These are phyloP conservation scores for Theileria orientalis DNA, from an alignment of 169 alveolate genomes.

Conservation along the genomic window DNA sequence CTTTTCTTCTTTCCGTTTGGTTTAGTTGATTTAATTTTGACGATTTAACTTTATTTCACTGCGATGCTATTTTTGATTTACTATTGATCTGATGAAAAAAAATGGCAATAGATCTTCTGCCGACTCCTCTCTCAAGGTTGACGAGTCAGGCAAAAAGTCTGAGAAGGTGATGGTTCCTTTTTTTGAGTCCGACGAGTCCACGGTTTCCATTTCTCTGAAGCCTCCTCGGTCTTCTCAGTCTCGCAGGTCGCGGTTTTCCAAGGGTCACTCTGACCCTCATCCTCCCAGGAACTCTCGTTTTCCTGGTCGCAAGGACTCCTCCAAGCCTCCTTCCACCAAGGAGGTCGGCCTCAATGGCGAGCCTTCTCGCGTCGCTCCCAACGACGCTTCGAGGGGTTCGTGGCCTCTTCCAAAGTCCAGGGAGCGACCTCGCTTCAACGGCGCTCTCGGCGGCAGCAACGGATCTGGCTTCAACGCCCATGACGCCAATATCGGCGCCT, in stretches of 20 bases:
- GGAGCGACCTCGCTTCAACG: not conserved
- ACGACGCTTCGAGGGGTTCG: not conserved
- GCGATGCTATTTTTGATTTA: no score
- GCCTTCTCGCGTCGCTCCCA: not conserved
- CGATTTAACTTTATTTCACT: no score
- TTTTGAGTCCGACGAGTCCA: not conserved
- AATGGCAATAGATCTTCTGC: no score
- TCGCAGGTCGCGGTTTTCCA: not conserved
- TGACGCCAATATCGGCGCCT: no score
- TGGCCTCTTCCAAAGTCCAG: not conserved
- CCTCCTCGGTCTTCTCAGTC: not conserved
- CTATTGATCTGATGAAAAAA: no score
- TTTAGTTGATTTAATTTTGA: no score
- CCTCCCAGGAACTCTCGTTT: constrained; percentile 11
- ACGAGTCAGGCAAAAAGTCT: not conserved
- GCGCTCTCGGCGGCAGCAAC: not conserved
- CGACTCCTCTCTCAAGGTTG: not conserved
- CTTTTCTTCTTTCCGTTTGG: no score
- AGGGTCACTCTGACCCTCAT: not conserved
- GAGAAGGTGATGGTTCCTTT: constrained; percentile 36
- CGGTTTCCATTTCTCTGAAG: not conserved
- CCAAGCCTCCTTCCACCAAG: not conserved
- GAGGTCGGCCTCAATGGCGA: constrained; percentile 2
- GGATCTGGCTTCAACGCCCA: no score
- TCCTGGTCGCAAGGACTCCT: constrained; percentile 1